phyloP scores from a whole-genome alignment of 1,284 basidiomycete genomes.

The Moesziomyces sp. region DNA sequence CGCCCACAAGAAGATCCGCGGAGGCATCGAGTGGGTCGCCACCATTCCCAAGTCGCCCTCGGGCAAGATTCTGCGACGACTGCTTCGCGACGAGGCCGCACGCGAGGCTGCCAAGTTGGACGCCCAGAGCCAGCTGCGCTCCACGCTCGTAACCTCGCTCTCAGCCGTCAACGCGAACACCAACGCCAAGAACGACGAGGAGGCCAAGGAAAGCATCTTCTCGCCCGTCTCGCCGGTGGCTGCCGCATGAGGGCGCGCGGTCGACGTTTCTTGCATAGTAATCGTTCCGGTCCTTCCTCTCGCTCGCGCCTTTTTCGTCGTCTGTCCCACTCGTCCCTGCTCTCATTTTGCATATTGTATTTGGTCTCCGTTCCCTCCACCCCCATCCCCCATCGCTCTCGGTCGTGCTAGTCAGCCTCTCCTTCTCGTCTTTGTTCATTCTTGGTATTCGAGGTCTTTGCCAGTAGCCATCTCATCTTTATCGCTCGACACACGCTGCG shows the following conservation, averaged over 20 bases:
- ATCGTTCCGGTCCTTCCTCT: too few species aligned
- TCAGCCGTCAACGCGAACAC: slow-evolving; percentile 8
- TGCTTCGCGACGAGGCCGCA: slow-evolving; percentile 41
- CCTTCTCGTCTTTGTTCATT: not conserved
- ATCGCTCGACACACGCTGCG: too few species aligned
- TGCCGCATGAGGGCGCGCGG: slow-evolving; percentile 17
- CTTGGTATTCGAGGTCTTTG: too few species aligned
- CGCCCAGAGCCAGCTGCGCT: slow-evolving; percentile 26
- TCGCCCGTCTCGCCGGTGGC: slow-evolving; percentile 41
- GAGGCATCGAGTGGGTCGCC: slow-evolving; percentile 61
- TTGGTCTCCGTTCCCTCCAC: not conserved
- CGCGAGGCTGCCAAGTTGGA: slow-evolving; percentile 28
- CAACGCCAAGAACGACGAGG: slow-evolving; percentile 24
- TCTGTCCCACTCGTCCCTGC: not conserved
- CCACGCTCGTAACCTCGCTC: slow-evolving; percentile 20
- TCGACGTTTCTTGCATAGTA: too few species aligned
- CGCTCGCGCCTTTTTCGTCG: not conserved
- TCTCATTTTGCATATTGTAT: slow-evolving; percentile 2
- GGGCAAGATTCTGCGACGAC: slow-evolving; percentile 63
- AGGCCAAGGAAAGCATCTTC: slow-evolving; percentile 38
- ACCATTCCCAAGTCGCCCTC: slow-evolving; percentile 60
- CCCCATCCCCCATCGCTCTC: too few species aligned
- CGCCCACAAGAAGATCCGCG: slow-evolving; percentile 67
- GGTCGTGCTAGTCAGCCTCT: slow-evolving; percentile 1
- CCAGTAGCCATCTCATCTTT: too few species aligned